Base-by-base conservation (phyloP, 1,139 yeast species). In the Debaryomyces coudertii region DNA sequence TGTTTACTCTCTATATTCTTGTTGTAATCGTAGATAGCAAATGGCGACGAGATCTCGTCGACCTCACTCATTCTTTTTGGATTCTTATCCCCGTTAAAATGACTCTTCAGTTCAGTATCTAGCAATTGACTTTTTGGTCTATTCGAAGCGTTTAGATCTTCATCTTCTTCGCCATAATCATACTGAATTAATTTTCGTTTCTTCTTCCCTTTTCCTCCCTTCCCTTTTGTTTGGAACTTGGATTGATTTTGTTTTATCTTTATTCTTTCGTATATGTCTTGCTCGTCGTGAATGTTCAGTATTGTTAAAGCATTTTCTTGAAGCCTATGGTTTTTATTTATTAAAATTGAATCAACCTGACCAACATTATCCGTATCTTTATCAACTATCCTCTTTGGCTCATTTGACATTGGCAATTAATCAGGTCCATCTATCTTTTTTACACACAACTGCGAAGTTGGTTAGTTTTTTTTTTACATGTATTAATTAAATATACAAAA, bases 231-330 rank as follows among this genome's bases (percentile, higher is more conserved):
- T 28, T 15, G 14, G 15, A 28, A 15, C 33, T 27, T 25, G 1
- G 23, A 20, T 14, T 24, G 14, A 11, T 28, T 9, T 11, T 47
- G 28, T 27, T 36, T 36, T 5, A 39, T 27, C 18, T 43, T 33
- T 24, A 45, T 33, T 34, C 51, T 36, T 14, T 41, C 42, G 25
- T 43, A 41, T 4, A 39, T 43, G 31, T 47, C 51, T 22, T 47
- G 47, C 4, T 47, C 45, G 34, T 47, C 51, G 22, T 45, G 44
- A 16, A 47, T 47, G 33, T 43, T 41, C 2, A 36, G 34, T 23
- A 46, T 20, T 7, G 16, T 25, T 9, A 34, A 28, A 5, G 28
- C 33, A 12, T 20, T 23, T 14, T n/a, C 20, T 7, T 30, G 14
- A 11, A 2, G 22, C 16, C 23, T 30, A n/a, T 6, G 8, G 29